Conservation (phyloP, 176 grass and related monocot genomes). For the Cenchrus fungigraminus region DNA sequence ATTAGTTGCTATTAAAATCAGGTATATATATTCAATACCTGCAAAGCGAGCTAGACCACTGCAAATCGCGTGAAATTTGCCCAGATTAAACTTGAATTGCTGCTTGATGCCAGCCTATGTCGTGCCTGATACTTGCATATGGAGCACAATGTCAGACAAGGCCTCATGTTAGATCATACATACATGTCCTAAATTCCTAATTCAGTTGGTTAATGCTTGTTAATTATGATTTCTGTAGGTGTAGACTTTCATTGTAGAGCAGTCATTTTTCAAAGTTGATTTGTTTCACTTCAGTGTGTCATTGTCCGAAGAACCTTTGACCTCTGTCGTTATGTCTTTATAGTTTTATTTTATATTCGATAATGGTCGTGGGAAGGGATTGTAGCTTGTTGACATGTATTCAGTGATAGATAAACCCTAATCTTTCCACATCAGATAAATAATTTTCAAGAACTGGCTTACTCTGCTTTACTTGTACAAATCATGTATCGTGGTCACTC, state of each 20-base stretch:
- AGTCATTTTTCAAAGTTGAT: not conserved
- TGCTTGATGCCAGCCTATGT: not conserved
- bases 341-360: not conserved
- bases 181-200: not conserved
- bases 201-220: not conserved
- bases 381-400: constrained; percentile 5
- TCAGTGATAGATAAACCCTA: not conserved
- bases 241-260: not conserved
- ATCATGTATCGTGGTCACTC: too few species aligned
- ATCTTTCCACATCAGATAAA: not conserved
- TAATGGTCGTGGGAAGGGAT: not conserved
- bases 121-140: not conserved
- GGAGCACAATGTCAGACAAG: not conserved
- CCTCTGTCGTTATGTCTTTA: not conserved
- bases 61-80: not conserved
- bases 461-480: not conserved
- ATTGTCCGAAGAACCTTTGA: not conserved
- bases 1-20: not conserved
- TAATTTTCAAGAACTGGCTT: not conserved
- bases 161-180: not conserved
- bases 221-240: not conserved
- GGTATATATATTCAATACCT: not conserved
- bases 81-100: not conserved
- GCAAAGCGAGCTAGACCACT: not conserved
- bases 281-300: not conserved